Conservation (phyloP, 148 eudicot genomes). For the Rhododendron henanense region DNA sequence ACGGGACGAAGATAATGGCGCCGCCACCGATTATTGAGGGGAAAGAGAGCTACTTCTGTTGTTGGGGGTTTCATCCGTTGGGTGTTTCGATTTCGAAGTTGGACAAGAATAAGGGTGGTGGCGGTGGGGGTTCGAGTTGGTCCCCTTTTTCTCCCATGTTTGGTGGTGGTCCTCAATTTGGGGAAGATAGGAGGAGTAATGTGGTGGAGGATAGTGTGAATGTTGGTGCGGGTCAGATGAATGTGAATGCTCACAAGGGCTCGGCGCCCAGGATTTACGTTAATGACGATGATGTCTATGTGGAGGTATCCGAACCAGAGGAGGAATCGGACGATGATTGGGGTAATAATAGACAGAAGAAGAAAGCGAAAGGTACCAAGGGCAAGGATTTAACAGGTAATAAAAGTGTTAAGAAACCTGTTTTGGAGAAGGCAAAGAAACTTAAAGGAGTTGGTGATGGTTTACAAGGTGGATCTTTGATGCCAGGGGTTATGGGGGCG, state of each 20-base stretch:
- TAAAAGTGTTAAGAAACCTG: conserved; percentile 8
- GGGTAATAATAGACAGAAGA: conserved; percentile 31
- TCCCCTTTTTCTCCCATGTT: conserved; percentile 74
- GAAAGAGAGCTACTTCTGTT: conserved; percentile 49
- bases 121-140: conserved; percentile 47
- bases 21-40: conserved; percentile 50
- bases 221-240: background rate
- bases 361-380: conserved; percentile 32
- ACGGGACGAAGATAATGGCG: conserved; percentile 50
- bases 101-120: conserved; percentile 36
- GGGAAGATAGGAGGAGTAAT: background rate
- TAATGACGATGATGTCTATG: conserved; percentile 39
- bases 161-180: conserved; percentile 27
- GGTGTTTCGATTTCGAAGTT: conserved; percentile 61
- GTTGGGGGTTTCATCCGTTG: conserved; percentile 86
- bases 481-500: conserved; percentile 5
- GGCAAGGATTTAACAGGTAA: conserved; percentile 14
- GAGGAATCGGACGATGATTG: conserved; percentile 65
- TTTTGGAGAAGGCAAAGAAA: conserved; percentile 11
- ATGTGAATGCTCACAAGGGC: conserved; percentile 9
- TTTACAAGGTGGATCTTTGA: conserved; percentile 11
- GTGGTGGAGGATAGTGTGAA: background rate
- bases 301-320: conserved; percentile 45
- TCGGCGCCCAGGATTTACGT: conserved; percentile 42
- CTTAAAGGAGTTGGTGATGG: conserved; percentile 2